These are phyloP conservation scores for Exophiala oligosperma DNA, from an alignment of 2,329 filamentous ascomycete genomes.

Conservation along the genomic window DNA sequence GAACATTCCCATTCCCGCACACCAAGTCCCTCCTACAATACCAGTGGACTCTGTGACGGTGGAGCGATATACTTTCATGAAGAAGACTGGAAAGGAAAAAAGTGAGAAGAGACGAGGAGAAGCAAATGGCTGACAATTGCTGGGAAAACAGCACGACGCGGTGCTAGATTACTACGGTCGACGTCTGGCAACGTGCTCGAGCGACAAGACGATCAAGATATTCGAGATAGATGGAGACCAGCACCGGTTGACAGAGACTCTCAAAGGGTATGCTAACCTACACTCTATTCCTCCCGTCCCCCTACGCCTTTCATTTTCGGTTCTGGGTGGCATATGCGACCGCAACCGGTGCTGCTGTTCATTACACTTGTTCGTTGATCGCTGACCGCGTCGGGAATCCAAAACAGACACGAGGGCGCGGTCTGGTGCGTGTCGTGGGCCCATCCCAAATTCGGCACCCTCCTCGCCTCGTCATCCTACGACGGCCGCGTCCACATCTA, in stretches of 20 bases:
- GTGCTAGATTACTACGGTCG: conserved; percentile 98
- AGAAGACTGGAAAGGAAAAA: not conserved
- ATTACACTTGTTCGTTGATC: no score
- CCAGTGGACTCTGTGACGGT: no score
- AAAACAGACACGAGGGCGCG: conserved; percentile 81
- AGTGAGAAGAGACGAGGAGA: not conserved
- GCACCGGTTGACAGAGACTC: conserved; percentile 84
- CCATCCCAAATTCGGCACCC: conserved; percentile 97
- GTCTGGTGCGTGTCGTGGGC: conserved; percentile 99
- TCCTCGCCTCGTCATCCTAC: conserved; percentile 91
- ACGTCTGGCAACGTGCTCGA: conserved; percentile 93
- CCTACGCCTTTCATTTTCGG: not conserved
- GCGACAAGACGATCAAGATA: conserved; percentile 98
- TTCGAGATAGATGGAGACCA: conserved; percentile 95
- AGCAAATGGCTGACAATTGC: not conserved
- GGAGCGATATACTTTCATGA: no score
- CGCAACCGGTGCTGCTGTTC: no score
- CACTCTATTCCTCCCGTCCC: not conserved
- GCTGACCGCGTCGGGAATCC: no score
- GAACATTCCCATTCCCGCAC: no score
- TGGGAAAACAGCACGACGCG: conserved; percentile 78
- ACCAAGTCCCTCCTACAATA: no score
- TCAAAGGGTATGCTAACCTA: conserved; percentile 71
- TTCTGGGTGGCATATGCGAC: not conserved
- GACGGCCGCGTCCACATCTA: conserved; percentile 99